These are phyloP conservation scores for Annulohypoxylon stygium DNA, from an alignment of 495 filamentous ascomycete genomes.

Conservation along the genomic window DNA sequence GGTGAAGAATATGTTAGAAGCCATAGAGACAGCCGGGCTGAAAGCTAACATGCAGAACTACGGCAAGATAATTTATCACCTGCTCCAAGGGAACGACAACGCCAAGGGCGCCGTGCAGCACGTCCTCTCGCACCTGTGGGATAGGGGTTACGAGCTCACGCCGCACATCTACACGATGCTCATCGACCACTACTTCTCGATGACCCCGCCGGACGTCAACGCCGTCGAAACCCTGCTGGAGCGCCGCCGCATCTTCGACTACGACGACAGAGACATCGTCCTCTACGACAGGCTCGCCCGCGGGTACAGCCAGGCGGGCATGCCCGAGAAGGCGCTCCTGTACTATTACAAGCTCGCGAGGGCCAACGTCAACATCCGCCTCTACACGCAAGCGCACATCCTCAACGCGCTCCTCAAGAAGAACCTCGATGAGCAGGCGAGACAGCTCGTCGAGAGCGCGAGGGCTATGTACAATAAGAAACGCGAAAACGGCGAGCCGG, in stretches of 20 bases:
- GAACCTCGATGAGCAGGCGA: conserved; percentile 54
- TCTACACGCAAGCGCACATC: conserved; percentile 62
- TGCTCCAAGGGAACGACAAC: conserved; percentile 62
- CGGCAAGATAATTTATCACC: conserved; percentile 71
- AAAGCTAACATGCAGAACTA: conserved; percentile 69
- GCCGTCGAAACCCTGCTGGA: conserved; percentile 68
- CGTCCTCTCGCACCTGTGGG: conserved; percentile 71
- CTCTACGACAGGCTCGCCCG: conserved; percentile 78
- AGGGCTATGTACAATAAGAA: conserved; percentile 51
- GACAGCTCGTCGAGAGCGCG: conserved; percentile 52
- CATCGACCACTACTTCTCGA: conserved; percentile 73
- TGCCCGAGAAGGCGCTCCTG: conserved; percentile 63
- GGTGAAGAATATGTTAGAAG: conserved; percentile 59
- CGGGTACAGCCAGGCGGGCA: conserved; percentile 68
- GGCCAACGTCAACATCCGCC: conserved; percentile 54
- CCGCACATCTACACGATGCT: conserved; percentile 78
- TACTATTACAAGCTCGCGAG: conserved; percentile 61
- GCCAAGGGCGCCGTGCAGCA: conserved; percentile 65
- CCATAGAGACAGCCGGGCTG: conserved; percentile 68
- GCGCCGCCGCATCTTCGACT: conserved; percentile 55
- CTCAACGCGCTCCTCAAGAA: conserved; percentile 61
- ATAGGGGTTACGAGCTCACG: conserved; percentile 63
- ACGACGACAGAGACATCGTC: conserved; percentile 63
- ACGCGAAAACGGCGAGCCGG: conserved; percentile 11
- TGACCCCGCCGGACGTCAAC: conserved; percentile 66